Evolutionary conservation across 148 eudicot species (phyloP), one percentile per base, ranked within the genome.

Genomic region (Mesembryanthemum crystallinum): DNA sequence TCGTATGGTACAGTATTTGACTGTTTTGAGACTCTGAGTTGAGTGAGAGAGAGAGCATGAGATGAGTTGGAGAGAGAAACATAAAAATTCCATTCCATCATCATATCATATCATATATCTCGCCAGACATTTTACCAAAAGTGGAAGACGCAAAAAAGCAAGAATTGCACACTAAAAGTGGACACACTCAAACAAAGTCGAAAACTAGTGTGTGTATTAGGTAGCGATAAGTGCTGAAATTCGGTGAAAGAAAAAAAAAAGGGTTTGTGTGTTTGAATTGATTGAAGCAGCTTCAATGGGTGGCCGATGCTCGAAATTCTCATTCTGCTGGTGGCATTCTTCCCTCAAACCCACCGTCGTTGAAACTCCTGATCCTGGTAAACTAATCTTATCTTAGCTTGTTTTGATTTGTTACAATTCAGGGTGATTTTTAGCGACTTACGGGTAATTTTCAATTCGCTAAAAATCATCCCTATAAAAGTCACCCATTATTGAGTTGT

Each of bases 261-360:
- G 55, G 20, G 14, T 12, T 14, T 20, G 20, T 11, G 18, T 2
- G 27, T 12, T 1, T 25, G 12, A n/a, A 3, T 2, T 13, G 18
- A 5, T 25, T 30, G n/a, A n/a, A n/a, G n/a, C n/a, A n/a, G n/a
- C 65, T 25, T 61, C 65, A 65, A 88, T 88, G 91, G 91, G 91
- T 72, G 87, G 72, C 76, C 76, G 87, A 14, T 88, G 91, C 86
- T 86, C 87, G 17, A 88, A 76, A 69, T 77, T 86, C 43, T 76
- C 80, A 21, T 61, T 88, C 32, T 84, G 87, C 65, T 88, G 84
- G 81, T 78, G 83, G 83, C 83, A 7, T 73, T 81, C 60, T 74
- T 52, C 27, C 62, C 82, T 58, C 58, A 78, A 75, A 82, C 84
- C 71, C 80, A 83, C 80, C 57, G 71, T 63, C 29, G 64, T 21